phyloP scores from a whole-genome alignment of 768 basidiomycete genomes.

The Pleurotus citrinopileatus region DNA sequence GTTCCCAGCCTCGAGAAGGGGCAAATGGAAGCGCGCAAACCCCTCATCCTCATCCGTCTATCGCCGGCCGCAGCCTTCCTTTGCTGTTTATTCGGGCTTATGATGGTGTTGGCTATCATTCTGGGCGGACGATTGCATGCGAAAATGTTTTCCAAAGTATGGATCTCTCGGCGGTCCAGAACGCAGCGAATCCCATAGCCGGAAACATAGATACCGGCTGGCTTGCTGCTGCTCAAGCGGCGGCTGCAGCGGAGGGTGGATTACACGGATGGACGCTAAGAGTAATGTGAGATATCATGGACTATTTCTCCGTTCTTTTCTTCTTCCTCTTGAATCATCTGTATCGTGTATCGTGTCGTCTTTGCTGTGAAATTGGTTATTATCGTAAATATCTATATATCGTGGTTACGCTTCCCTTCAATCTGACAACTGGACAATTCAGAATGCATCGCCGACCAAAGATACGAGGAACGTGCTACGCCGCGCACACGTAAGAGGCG shows the following conservation, averaged over 20 bases:
- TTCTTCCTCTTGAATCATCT: conserved; percentile 16
- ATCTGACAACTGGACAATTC: too few species aligned
- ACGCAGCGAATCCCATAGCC: conserved; percentile 41
- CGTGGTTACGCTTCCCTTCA: not conserved
- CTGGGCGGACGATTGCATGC: conserved; percentile 79
- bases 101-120: conserved; percentile 89
- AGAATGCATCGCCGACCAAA: not conserved
- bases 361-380: conserved; percentile 13
- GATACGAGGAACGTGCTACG: conserved; percentile 1
- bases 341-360: conserved; percentile 9
- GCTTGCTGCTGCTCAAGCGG: conserved; percentile 74
- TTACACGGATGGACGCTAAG: conserved; percentile 77
- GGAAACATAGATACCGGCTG: conserved; percentile 59
- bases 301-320: conserved; percentile 20
- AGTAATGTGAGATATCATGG: conserved; percentile 53
- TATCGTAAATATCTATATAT: conserved; percentile 1
- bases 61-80: conserved; percentile 70
- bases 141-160: conserved; percentile 76
- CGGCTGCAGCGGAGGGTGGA: conserved; percentile 60
- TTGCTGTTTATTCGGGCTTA: conserved; percentile 76
- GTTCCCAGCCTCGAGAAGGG: conserved; percentile 24
- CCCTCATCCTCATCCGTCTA: conserved; percentile 41
- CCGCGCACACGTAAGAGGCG: too few species aligned
- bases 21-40: conserved; percentile 18
- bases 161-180: conserved; percentile 53